Evolutionary conservation across 176 grass and related monocot species (phyloP).

Genomic region (Miscanthus lutarioriparius): DNA sequence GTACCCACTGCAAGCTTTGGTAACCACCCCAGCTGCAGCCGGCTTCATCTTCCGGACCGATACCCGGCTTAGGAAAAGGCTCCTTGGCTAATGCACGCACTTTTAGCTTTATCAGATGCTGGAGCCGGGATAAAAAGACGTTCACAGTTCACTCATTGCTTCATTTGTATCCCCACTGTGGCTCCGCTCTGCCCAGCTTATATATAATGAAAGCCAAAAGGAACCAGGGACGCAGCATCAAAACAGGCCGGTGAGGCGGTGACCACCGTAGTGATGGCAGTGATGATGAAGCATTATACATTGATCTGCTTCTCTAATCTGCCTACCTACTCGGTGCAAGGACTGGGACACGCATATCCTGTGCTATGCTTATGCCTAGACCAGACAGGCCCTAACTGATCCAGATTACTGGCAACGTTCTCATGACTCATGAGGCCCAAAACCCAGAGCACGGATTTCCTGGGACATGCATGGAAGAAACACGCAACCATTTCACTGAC

Average conservation of each 20-base stretch:
- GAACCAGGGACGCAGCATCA: background rate
- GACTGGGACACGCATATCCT: too few relatives aligned
- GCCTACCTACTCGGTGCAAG: background rate
- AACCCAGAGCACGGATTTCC: too few relatives aligned
- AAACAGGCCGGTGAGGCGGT: background rate
- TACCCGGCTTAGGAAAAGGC: constrained; percentile 26
- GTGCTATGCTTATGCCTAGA: too few relatives aligned
- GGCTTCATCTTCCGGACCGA: constrained; percentile 19
- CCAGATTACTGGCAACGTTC: too few relatives aligned
- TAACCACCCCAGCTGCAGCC: background rate
- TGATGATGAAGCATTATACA: background rate
- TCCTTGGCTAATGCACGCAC: background rate
- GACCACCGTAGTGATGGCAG: background rate
- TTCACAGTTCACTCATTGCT: background rate
- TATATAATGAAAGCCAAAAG: constrained; percentile 11
- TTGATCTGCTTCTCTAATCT: background rate
- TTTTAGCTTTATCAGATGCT: constrained; percentile 15
- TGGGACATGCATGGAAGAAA: too few relatives aligned
- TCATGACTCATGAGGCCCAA: too few relatives aligned
- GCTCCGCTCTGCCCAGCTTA: background rate
- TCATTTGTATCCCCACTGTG: background rate
- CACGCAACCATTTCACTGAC: too few relatives aligned
- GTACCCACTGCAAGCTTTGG: background rate
- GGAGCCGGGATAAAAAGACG: background rate
- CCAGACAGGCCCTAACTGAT: too few relatives aligned